Evolutionary conservation across 2,329 filamentous ascomycete genomes (phyloP), one percentile per base, ranked within the genome.

Genomic region (Alternaria hordeiaustralica): DNA sequence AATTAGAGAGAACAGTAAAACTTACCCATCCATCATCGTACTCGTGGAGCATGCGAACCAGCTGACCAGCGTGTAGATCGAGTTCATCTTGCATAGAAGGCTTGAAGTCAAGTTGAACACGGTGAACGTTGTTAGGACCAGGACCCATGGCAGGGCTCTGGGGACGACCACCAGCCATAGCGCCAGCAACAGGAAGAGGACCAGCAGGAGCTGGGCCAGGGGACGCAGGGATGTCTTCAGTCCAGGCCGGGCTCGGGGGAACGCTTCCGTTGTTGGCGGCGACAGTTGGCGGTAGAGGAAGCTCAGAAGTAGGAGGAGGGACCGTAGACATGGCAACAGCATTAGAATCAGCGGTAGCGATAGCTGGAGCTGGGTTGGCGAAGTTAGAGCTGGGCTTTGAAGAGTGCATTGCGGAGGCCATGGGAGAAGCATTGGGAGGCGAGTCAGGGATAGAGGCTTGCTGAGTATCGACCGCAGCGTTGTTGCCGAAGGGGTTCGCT

Each of bases 11-110:
- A 13, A 41, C 23, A 15, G 20, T 5, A 6, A 11, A 30, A 86
- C 92, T 87, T 87, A 95, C 92, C 96, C 96, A 99, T 74, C 96
- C 96, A 82, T 99, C 96, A 77, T 99, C 96, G 75, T 98, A 99
- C 81, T 97, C 94, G 76, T 98, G 95, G 56, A 98, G 85, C 68
- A 99, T 84, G 68, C 95, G 88, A 55, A 98, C 93, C 53, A 99
- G 85, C 66, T 96, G 90, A 56, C 96, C 96, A 61, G 90, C 88
- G 66, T 85, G 87, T 47, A 99, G 86, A 66, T 89, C 92, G 75
- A 99, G 85, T 81, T 99, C 96, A 76, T 99, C 96, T 6, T 93
- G 91, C 86, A 98, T 90, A 4, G 92, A 95, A 25, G 96, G 94
- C 79, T 89, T 91, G 81, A 98, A 99, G 80, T 97, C 94, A 71